Evolutionary conservation across 768 basidiomycete species (phyloP), one percentile per base, ranked within the genome.

Genomic region (Porphyrellus cyaneotinctus): DNA sequence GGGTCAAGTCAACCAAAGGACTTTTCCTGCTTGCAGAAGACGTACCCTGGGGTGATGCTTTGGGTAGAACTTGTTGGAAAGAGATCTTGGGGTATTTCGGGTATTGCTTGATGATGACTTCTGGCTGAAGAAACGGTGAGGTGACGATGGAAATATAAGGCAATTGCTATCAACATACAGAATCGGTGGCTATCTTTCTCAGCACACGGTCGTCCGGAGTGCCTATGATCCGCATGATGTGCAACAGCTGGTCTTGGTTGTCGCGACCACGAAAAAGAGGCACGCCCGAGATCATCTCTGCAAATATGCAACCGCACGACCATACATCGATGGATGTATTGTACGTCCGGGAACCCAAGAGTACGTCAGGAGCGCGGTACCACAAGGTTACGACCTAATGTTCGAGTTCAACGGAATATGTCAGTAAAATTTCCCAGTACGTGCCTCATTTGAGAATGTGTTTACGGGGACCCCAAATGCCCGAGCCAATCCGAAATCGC

Each of bases 381-480:
- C 97, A 99, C 14, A 98, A 72, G 26, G 97, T 99, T 20, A 98
- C 97, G 52, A 99, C 97, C 91, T 92, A 54, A 2, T 18, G 30
- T 43, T n/a, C 11, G 53, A n/a, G 36, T 53, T 56, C 8, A 57
- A 51, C 28, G 36, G 47, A 48, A 28, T 37, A 3, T 38, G 14
- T 0, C 4, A n/a, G 37, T 26, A 47, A 32, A 18, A 15, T 20
- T 28, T 17, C 8, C 22, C 1, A 11, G 39, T 13, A 54, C 66
- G 58, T 46, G 80, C 91, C 82, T 99, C 97, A 66, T 99, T 99
- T 17, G 91, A 94, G 70, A 98, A 99, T 1, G 97, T 99, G 66
- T 99, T 98, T 53, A 98, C 95, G 5, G 97, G 97, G 15, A 98
- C 97, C 58, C 97, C 97, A 67, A 98, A 98, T 7, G 97, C 97